phyloP scores from a whole-genome alignment of 148 eudicot species.

The Diospyros kaki region DNA sequence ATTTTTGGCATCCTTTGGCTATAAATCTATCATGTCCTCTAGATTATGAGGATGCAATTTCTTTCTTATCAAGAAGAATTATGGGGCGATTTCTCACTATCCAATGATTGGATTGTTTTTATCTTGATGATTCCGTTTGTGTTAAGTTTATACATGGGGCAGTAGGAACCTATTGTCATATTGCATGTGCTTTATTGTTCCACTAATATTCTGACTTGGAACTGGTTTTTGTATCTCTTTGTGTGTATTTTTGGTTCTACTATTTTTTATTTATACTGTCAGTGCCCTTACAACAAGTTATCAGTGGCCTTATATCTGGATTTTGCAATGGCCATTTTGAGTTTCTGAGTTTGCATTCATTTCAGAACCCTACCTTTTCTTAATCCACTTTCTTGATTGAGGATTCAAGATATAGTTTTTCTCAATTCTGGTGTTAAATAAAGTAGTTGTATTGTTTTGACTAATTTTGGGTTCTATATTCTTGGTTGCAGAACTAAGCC shows the following conservation, averaged over 20 bases:
- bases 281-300: too few relatives aligned
- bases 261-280: too few relatives aligned
- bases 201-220: not conserved
- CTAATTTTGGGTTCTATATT: slow-evolving; percentile 4
- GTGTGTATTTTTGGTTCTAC: too few relatives aligned
- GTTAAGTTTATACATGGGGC: not conserved
- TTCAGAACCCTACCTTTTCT: not conserved
- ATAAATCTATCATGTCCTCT: not conserved
- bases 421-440: slow-evolving; percentile 8
- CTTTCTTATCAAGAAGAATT: too few relatives aligned
- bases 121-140: not conserved
- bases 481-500: slow-evolving; percentile 63
- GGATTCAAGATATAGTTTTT: not conserved
- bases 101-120: not conserved
- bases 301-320: not conserved
- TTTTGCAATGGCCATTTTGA: not conserved
- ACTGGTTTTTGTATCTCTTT: not conserved
- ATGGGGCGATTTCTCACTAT: not conserved
- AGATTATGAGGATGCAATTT: not conserved
- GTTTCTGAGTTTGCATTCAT: not conserved
- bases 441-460: not conserved
- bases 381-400: slow-evolving; percentile 1
- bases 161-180: not conserved
- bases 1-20: not conserved
- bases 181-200: not conserved